Evolutionary conservation across 1,284 basidiomycete species (phyloP).

Genomic region (Naganishia sp.): DNA sequence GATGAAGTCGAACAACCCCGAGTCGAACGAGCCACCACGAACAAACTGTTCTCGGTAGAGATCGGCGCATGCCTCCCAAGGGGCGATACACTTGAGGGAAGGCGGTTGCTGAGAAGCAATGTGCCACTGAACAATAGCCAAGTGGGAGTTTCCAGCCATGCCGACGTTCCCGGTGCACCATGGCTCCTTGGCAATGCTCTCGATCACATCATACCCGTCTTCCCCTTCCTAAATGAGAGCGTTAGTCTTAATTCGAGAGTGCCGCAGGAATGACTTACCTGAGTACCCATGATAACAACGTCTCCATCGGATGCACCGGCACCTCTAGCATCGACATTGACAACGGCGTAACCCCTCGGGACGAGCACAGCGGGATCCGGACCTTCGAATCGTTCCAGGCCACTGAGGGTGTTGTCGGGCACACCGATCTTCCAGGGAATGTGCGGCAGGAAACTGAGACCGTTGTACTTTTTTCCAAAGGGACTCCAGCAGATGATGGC

Average conservation of each 20-base stretch:
- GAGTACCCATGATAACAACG: slow-evolving; percentile 38
- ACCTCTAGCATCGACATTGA: slow-evolving; percentile 40
- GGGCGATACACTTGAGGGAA: slow-evolving; percentile 42
- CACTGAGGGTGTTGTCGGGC: slow-evolving; percentile 27
- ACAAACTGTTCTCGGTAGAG: slow-evolving; percentile 27
- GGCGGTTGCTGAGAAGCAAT: slow-evolving; percentile 38
- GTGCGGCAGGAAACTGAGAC: slow-evolving; percentile 13
- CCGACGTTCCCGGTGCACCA: slow-evolving; percentile 23
- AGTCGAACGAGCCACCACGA: slow-evolving; percentile 22
- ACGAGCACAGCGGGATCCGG: slow-evolving; percentile 40
- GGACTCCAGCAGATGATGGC: slow-evolving; percentile 40
- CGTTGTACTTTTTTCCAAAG: slow-evolving; percentile 37
- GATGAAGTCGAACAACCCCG: slow-evolving; percentile 26
- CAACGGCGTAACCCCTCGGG: slow-evolving; percentile 40
- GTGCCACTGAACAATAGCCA: slow-evolving; percentile 40
- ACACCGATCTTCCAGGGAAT: slow-evolving; percentile 24
- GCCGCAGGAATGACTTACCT: slow-evolving; percentile 25
- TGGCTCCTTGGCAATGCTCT: slow-evolving; percentile 18
- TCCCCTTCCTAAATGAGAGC: not conserved
- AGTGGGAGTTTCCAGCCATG: slow-evolving; percentile 36
- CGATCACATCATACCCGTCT: slow-evolving; percentile 12
- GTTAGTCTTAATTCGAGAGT: not conserved
- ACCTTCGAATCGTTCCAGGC: slow-evolving; percentile 41
- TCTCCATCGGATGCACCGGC: slow-evolving; percentile 36
- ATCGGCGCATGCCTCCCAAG: slow-evolving; percentile 40